phyloP scores from a whole-genome alignment of 768 basidiomycete species.

The Suillus clintonianus region DNA sequence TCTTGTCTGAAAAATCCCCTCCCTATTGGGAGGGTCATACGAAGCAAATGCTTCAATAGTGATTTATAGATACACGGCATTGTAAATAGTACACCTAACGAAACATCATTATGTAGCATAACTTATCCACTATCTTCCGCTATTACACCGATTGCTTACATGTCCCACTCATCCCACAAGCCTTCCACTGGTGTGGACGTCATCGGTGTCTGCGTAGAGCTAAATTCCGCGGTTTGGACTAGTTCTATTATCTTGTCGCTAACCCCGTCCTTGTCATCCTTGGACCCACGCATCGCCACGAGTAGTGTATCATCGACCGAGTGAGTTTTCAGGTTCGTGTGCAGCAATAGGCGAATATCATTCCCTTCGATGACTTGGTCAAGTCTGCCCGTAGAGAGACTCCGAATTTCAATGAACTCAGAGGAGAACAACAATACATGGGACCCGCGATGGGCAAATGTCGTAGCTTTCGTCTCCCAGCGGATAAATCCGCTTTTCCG shows the following conservation, averaged over 20 bases:
- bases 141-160: constrained; percentile 33
- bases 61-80: background rate
- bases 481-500: constrained; percentile 66
- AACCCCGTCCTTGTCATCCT: constrained; percentile 55
- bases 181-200: constrained; percentile 27
- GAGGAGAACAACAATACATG: constrained; percentile 74
- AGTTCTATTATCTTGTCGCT: constrained; percentile 71
- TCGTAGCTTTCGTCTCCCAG: constrained; percentile 73
- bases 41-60: background rate
- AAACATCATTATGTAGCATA: constrained; percentile 12
- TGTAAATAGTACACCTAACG: constrained; percentile 9
- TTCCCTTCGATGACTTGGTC: constrained; percentile 81
- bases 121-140: constrained; percentile 13
- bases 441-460: constrained; percentile 61
- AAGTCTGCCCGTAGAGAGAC: constrained; percentile 61
- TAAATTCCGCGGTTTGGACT: constrained; percentile 64
- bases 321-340: constrained; percentile 20
- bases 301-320: constrained; percentile 50
- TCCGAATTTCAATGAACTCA: constrained; percentile 76
- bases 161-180: constrained; percentile 78
- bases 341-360: constrained; percentile 68
- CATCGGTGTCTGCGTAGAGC: constrained; percentile 29
- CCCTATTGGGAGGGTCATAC: background rate
- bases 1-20: background rate
- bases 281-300: constrained; percentile 62